These are phyloP conservation scores for Euphorbia pulcherrima DNA, from an alignment of 345 rosid species.

Conservation along the genomic window DNA sequence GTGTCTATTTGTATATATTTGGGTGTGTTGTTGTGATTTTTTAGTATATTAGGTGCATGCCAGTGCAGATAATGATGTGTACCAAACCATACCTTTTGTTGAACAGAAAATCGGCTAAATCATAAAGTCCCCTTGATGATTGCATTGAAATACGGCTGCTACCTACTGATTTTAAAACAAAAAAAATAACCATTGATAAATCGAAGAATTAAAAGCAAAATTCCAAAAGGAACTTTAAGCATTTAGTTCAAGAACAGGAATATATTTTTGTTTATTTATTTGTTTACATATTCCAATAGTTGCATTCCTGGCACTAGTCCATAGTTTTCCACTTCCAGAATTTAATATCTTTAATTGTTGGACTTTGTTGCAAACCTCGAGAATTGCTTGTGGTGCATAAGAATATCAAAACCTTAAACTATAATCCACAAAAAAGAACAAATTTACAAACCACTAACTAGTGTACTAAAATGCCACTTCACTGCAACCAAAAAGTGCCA, in stretches of 20 bases:
- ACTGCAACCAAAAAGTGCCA: not conserved
- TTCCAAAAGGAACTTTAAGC: not conserved
- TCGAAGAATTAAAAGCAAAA: not conserved
- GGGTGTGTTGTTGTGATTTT: too few relatives aligned
- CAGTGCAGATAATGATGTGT: not conserved
- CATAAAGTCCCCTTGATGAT: slow-evolving; percentile 52
- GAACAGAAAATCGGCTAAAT: slow-evolving; percentile 61
- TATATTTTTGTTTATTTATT: not conserved
- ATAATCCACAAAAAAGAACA: not conserved
- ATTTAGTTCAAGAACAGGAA: not conserved
- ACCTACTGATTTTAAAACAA: slow-evolving; percentile 36
- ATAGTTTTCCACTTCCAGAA: not conserved
- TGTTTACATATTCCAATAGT: not conserved
- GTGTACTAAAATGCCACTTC: not conserved
- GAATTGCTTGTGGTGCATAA: not conserved
- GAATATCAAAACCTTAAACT: not conserved
- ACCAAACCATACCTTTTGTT: slow-evolving; percentile 70
- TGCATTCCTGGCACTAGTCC: too few relatives aligned
- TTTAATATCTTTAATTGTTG: not conserved
- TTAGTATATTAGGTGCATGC: too few relatives aligned
- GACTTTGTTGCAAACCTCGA: not conserved
- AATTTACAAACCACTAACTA: not conserved
- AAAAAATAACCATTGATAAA: not conserved
- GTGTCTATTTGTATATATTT: too few relatives aligned
- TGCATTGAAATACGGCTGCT: slow-evolving; percentile 59